A percentile compares a stretch with the other conserved stretches of the same genome.
Conservation (phyloP, 345 rosid species). For the Rhodamnia argentea region DNA sequence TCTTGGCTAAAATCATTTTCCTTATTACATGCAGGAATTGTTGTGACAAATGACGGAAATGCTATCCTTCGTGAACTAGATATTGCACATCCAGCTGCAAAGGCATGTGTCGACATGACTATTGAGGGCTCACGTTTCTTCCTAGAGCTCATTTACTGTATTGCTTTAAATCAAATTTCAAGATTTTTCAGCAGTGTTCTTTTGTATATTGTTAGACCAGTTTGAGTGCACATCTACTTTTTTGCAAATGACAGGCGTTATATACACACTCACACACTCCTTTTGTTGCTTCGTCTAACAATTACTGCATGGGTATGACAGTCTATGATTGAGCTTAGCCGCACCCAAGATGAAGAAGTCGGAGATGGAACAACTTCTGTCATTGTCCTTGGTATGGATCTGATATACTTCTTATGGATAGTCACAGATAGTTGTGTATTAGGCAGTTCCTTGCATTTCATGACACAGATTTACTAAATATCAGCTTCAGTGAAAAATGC, state of each 20-base stretch:
- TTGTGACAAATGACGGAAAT: slow-evolving; percentile 94
- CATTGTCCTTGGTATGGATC: slow-evolving; percentile 72
- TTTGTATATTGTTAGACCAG: neutral
- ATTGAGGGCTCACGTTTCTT: neutral
- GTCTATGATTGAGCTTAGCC: slow-evolving; percentile 96
- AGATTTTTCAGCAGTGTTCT: neutral
- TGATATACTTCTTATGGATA: neutral
- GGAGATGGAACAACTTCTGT: slow-evolving; percentile 99
- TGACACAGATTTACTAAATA: neutral
- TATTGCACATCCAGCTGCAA: slow-evolving; percentile 94
- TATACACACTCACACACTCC: neutral
- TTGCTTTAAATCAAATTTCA: neutral
- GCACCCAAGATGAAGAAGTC: slow-evolving; percentile 96
- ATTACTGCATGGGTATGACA: slow-evolving; percentile 8
- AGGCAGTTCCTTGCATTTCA: neutral
- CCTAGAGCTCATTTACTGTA: neutral
- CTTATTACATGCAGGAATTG: slow-evolving; percentile 45
- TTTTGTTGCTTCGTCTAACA: neutral
- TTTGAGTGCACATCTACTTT: neutral
- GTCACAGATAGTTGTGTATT: neutral
- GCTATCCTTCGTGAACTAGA: slow-evolving; percentile 89
- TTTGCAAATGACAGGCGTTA: neutral
- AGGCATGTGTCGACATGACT: slow-evolving; percentile 24
- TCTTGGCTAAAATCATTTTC: neutral
- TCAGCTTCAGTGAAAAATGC: neutral